A percentile compares a stretch with the other conserved stretches of the same genome.
These are phyloP conservation scores for Botryotinia convoluta DNA, from an alignment of 2,329 filamentous ascomycete species.

Conservation along the genomic window DNA sequence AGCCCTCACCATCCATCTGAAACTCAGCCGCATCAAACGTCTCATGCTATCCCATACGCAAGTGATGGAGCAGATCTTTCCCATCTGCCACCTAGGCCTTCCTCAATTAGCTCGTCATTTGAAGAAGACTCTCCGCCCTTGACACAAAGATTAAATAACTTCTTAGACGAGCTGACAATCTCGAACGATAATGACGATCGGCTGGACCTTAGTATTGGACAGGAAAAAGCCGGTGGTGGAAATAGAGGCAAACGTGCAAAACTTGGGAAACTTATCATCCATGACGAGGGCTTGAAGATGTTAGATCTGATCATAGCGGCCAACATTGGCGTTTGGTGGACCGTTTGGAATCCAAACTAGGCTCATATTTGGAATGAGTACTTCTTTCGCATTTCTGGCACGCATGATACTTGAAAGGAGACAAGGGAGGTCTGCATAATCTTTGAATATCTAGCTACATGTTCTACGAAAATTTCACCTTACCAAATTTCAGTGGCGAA, in stretches of 20 bases:
- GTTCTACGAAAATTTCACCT: background rate
- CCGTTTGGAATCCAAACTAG: constrained; percentile 61
- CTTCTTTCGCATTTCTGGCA: background rate
- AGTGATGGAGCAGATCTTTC: constrained; percentile 30
- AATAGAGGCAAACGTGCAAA: constrained; percentile 84
- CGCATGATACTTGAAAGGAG: background rate
- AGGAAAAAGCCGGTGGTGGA: constrained; percentile 82
- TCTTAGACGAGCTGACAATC: constrained; percentile 14
- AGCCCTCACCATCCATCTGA: constrained; percentile 32
- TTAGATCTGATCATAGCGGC: constrained; percentile 86
- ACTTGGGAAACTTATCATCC: constrained; percentile 86
- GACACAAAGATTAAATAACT: background rate
- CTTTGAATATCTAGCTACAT: background rate
- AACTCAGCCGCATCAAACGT: constrained; percentile 28
- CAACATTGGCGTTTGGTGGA: constrained; percentile 93
- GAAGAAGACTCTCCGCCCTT: constrained; percentile 17
- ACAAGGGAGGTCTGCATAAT: background rate
- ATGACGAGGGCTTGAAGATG: constrained; percentile 92
- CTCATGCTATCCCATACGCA: constrained; percentile 30
- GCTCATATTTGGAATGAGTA: background rate
- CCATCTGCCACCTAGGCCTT: constrained; percentile 29
- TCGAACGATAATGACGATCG: constrained; percentile 41
- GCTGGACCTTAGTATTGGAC: constrained; percentile 73
- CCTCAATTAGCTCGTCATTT: constrained; percentile 24
- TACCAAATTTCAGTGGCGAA: background rate